A percentile compares a stretch with the other conserved stretches of the same genome.
phyloP scores from a whole-genome alignment of 2,329 filamentous ascomycete genomes.

The Colletotrichum horii region DNA sequence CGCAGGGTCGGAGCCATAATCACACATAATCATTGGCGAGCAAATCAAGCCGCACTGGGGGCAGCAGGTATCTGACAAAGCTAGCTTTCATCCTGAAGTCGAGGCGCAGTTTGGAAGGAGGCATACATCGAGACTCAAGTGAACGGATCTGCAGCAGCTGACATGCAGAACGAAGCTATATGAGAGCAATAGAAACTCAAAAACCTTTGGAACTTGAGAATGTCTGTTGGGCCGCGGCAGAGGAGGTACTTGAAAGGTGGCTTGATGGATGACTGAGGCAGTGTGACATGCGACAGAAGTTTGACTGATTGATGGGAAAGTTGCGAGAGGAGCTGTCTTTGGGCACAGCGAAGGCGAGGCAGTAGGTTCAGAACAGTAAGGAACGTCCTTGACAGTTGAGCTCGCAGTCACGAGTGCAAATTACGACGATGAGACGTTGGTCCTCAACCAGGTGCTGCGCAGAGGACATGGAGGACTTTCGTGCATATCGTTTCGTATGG shows the following conservation, averaged over 20 bases:
- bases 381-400: not conserved
- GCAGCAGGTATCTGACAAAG: fast-evolving
- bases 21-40: fast-evolving
- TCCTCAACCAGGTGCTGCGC: not conserved
- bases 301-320: not conserved
- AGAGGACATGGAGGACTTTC: not conserved
- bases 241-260: not conserved
- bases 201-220: too few species aligned
- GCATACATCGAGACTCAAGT: not conserved
- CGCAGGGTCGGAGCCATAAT: fast-evolving
- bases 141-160: not conserved
- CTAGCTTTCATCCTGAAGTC: not conserved
- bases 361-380: fast-evolving
- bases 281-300: not conserved
- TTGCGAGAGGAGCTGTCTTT: not conserved
- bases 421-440: not conserved
- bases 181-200: too few species aligned
- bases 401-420: not conserved
- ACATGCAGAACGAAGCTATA: not conserved
- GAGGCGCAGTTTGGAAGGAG: too few species aligned
- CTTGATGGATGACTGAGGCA: not conserved
- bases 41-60: not conserved
- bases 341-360: not conserved
- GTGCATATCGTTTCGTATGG: not conserved
- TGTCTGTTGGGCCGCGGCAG: too few species aligned